Base-by-base conservation (phyloP, 148 eudicot species). In the Beta vulgaris region DNA sequence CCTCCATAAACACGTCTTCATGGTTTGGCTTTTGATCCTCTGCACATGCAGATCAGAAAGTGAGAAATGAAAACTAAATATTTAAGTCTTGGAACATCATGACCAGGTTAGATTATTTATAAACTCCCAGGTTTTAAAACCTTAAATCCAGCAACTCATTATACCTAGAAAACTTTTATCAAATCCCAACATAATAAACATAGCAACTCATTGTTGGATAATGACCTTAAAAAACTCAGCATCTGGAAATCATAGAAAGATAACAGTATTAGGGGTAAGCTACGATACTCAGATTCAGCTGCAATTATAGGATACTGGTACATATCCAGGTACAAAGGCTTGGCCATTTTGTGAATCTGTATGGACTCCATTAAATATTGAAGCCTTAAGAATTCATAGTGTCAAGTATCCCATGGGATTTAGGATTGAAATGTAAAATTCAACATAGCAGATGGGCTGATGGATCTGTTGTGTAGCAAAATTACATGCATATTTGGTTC, bases 1-100 rank as follows among this genome's bases (percentile, higher is more conserved):
- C 98, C 83, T 91, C 98, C 97, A 90, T 91, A 80, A 94, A 94
- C 70, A 94, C 97, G 85, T 94, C 97, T 80, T 87, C 97, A 66
- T 82, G 74, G 18, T 76, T 85, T 72, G 92, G 87, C 77, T 84
- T 92, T 39, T 87, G 87, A 25, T 85, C 82, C 64, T 94, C 98
- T 94, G 91, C 72, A 76, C n/a, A 55, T 25, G 68, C 64, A 32
- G 25, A 34, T 34, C 28, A 65, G 39, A 34, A 72, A 63, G 61
- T n/a, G n/a, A 80, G 51, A 9, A 25, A 57, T 49, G 53, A n/a
- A 18, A 75, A 37, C 54, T 40, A 23, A 78, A 62, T 31, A 36
- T 44, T 28, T 53, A 18, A 23, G 29, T 58, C 19, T 29, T 31
- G 65, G 36, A 21, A 42, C 71, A 14, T 23, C 32, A 10, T 69